Evolutionary conservation across 768 basidiomycete species (phyloP).

Genomic region (Russula earlei): DNA sequence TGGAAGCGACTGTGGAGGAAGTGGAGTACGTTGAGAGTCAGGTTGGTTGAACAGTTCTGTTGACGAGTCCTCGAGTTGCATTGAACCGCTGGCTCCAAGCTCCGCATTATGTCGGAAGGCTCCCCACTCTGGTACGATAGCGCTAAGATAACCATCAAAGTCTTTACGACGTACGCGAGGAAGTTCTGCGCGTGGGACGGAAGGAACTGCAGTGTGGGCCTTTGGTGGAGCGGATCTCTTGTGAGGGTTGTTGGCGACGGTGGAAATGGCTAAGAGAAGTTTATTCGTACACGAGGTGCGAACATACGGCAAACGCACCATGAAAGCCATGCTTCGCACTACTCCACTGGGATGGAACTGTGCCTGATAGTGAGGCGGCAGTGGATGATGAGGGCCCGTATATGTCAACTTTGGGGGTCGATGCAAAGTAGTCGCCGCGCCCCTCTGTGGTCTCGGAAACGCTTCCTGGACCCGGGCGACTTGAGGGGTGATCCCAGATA

Average conservation of each 20-base stretch:
- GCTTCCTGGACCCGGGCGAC: slow-evolving; percentile 57
- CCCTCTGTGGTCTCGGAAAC: slow-evolving; percentile 64
- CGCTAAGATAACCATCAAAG: slow-evolving; percentile 73
- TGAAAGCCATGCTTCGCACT: slow-evolving; percentile 83
- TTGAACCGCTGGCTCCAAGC: slow-evolving; percentile 27
- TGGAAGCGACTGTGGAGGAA: slow-evolving; percentile 40
- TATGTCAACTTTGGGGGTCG: slow-evolving; percentile 36
- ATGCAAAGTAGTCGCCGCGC: slow-evolving; percentile 46
- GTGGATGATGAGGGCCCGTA: slow-evolving; percentile 39
- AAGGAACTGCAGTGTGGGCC: slow-evolving; percentile 69
- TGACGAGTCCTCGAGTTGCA: slow-evolving; percentile 22
- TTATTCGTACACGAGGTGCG: not conserved
- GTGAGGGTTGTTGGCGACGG: slow-evolving; percentile 85
- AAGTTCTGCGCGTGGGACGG: slow-evolving; percentile 62
- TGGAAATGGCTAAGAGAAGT: slow-evolving; percentile 67
- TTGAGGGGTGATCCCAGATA: slow-evolving; percentile 58
- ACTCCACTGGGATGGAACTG: slow-evolving; percentile 63
- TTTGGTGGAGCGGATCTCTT: slow-evolving; percentile 80
- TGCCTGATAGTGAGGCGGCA: slow-evolving; percentile 36
- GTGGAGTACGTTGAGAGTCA: slow-evolving; percentile 24
- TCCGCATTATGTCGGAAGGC: slow-evolving; percentile 45
- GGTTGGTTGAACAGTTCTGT: slow-evolving; percentile 12
- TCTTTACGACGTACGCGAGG: slow-evolving; percentile 75
- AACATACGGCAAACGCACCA: slow-evolving; percentile 38
- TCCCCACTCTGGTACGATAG: slow-evolving; percentile 70